phyloP scores from a whole-genome alignment of 768 basidiomycete genomes.

The Trametes gibbosa region DNA sequence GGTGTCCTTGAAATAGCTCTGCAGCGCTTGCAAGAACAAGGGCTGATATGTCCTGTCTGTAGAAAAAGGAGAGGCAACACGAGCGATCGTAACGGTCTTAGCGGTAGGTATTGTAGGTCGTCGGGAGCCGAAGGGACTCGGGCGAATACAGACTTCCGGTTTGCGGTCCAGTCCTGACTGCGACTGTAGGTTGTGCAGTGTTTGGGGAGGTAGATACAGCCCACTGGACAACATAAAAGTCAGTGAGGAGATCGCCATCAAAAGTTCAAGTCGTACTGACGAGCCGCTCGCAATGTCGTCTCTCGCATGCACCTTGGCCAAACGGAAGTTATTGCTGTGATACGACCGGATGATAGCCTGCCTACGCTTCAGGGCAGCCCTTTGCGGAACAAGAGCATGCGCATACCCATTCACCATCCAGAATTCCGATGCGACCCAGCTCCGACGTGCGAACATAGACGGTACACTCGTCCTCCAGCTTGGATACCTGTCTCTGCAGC shows the following conservation, averaged over 20 bases:
- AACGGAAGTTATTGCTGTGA: conserved; percentile 38
- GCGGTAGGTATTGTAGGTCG: conserved; percentile 68
- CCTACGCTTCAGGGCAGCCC: conserved; percentile 7
- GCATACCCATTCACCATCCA: conserved; percentile 78
- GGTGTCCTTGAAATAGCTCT: conserved; percentile 52
- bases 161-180: neutral
- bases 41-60: conserved; percentile 62
- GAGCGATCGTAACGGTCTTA: conserved; percentile 66
- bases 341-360: conserved; percentile 53
- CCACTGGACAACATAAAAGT: neutral
- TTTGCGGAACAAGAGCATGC: neutral
- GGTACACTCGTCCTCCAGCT: conserved; percentile 47
- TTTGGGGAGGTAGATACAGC: conserved; percentile 19
- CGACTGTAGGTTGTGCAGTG: conserved; percentile 18
- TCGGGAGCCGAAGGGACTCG: conserved; percentile 60
- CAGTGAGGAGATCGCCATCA: neutral
- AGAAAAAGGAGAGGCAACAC: conserved; percentile 75
- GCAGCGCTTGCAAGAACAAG: conserved; percentile 59
- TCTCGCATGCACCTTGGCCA: conserved; percentile 57
- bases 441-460: conserved; percentile 64
- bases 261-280: neutral
- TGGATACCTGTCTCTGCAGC: conserved; percentile 34
- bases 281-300: conserved; percentile 32
- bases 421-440: conserved; percentile 60
- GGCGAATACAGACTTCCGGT: conserved; percentile 29